phyloP scores from a whole-genome alignment of 495 filamentous ascomycete genomes.

The Talaromyces proteolyticus region DNA sequence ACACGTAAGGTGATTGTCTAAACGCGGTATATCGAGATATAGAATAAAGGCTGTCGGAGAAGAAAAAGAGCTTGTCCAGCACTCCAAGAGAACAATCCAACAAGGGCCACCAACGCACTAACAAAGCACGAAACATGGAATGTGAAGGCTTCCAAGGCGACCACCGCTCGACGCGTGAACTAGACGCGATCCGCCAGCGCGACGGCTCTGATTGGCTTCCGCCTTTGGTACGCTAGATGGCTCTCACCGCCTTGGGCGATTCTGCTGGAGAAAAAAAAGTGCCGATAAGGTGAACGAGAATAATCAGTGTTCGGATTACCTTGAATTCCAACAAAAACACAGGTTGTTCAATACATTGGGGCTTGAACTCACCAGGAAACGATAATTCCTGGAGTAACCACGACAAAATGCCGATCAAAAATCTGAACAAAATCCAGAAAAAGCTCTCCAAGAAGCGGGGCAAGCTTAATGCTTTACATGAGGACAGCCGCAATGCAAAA shows the following conservation, averaged over 20 bases:
- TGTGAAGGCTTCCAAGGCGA: neutral
- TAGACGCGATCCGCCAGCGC: neutral
- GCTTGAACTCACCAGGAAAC: no score
- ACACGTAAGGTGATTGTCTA: neutral
- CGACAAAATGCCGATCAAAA: constrained; percentile 59
- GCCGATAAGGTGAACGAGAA: neutral
- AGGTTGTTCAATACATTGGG: no score
- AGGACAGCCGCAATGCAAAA: constrained; percentile 74
- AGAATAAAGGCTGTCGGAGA: constrained; percentile 1
- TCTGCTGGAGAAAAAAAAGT: neutral
- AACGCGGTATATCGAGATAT: constrained; percentile 2
- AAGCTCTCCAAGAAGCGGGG: constrained; percentile 72
- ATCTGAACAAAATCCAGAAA: constrained; percentile 74
- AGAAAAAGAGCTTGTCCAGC: neutral
- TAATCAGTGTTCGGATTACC: neutral
- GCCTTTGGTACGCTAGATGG: no score
- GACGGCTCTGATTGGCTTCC: no score
- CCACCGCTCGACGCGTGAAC: neutral
- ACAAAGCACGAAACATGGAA: neutral
- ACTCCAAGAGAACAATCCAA: neutral
- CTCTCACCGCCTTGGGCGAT: neutral
- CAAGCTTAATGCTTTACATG: constrained; percentile 63
- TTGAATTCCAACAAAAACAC: neutral
- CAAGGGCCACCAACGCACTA: constrained; percentile 33
- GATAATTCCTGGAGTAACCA: neutral